Evolutionary conservation across 257 asterid species (phyloP).

Genomic region (Lycium barbarum): DNA sequence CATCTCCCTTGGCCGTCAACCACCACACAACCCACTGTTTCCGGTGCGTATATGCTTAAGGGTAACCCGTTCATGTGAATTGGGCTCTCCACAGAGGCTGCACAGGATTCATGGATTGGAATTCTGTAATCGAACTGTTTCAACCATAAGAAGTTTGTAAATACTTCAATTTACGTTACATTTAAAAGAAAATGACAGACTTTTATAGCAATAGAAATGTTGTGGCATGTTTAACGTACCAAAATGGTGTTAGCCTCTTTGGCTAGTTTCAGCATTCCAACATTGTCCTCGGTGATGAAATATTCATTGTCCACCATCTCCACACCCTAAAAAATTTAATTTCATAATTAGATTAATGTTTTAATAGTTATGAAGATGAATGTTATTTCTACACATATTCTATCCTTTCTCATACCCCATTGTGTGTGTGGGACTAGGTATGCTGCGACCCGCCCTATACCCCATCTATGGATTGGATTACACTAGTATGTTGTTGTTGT

Average conservation of each 20-base stretch:
- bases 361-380: background rate
- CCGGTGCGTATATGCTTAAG: slow-evolving; percentile 80
- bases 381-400: background rate
- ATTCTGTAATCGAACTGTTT: slow-evolving; percentile 80
- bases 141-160: background rate
- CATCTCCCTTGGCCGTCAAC: slow-evolving; percentile 81
- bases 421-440: too few species aligned
- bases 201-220: background rate
- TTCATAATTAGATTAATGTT: background rate
- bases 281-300: slow-evolving; percentile 88
- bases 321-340: slow-evolving; percentile 59
- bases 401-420: too few species aligned
- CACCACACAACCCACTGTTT: slow-evolving; percentile 95
- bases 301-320: slow-evolving; percentile 79
- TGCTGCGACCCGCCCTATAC: too few species aligned
- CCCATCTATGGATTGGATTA: too few species aligned
- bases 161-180: background rate
- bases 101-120: slow-evolving; percentile 57
- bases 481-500: too few species aligned
- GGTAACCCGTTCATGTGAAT: slow-evolving; percentile 90
- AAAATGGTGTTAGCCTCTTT: slow-evolving; percentile 89
- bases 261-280: slow-evolving; percentile 91
- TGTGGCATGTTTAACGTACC: slow-evolving; percentile 39
- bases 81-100: slow-evolving; percentile 58
- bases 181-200: background rate